phyloP scores from a whole-genome alignment of 805 yeast genomes.

The Candida glaebosa region DNA sequence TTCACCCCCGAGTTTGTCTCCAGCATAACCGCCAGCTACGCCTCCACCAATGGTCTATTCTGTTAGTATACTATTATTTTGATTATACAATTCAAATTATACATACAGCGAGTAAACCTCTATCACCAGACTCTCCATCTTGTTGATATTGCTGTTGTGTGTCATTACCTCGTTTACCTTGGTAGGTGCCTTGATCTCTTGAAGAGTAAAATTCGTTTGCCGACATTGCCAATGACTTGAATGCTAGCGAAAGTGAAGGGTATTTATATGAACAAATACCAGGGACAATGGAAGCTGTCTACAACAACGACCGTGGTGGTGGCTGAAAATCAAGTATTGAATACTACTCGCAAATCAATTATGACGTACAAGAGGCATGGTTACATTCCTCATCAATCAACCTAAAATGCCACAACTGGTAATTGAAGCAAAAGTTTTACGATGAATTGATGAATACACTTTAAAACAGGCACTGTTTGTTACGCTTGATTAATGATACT shows the following conservation, averaged over 20 bases:
- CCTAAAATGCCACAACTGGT: neutral
- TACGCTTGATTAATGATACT: no score
- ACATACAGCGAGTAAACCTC: conserved; percentile 35
- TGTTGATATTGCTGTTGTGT: conserved; percentile 15
- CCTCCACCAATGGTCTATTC: conserved; percentile 44
- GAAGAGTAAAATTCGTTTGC: conserved; percentile 55
- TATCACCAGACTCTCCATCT: conserved; percentile 24
- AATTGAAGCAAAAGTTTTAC: no score
- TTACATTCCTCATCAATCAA: neutral
- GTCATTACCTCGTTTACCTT: conserved; percentile 6
- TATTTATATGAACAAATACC: neutral
- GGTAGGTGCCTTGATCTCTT: conserved; percentile 35
- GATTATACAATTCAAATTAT: neutral
- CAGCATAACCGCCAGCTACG: conserved; percentile 52
- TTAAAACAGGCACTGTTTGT: no score
- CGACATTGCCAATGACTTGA: conserved; percentile 35
- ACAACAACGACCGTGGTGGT: neutral
- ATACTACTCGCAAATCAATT: neutral
- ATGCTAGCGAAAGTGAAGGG: neutral
- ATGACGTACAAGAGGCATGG: neutral
- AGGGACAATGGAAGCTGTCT: neutral
- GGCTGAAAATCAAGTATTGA: neutral
- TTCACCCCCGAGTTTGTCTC: conserved; percentile 38
- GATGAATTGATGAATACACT: no score
- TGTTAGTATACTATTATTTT: conserved; percentile 3